Evolutionary conservation across 2,329 filamentous ascomycete genomes (phyloP).

Genomic region (Myriosclerotinia scirpicola): DNA sequence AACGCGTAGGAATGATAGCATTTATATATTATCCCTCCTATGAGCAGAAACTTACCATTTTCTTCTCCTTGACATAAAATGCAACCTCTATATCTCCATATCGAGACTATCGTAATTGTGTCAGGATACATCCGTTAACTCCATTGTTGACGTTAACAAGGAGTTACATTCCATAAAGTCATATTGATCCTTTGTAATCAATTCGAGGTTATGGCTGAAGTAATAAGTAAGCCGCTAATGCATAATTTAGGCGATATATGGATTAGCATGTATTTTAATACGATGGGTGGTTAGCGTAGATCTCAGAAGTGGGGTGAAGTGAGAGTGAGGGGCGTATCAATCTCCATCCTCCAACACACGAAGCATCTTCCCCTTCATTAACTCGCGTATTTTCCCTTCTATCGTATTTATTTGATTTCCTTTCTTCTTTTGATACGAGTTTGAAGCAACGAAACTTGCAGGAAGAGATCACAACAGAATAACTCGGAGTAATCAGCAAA

Average conservation of each 20-base stretch:
- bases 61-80: background rate
- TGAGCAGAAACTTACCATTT: background rate
- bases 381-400: conserved; percentile 12
- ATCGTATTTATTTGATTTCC: background rate
- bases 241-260: background rate
- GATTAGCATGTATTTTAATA: background rate
- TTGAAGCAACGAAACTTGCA: background rate
- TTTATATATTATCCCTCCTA: background rate
- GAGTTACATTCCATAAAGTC: background rate
- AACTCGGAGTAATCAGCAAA: background rate
- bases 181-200: background rate
- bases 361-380: conserved; percentile 1
- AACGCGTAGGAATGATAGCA: background rate
- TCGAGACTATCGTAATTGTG: background rate
- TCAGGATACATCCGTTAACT: background rate
- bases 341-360: background rate
- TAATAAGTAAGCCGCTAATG: background rate
- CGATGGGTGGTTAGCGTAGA: conserved; percentile 16
- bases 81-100: background rate
- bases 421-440: background rate
- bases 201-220: too few species aligned
- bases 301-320: background rate
- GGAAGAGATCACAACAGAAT: background rate
- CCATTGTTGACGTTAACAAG: background rate
- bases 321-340: background rate